Evolutionary conservation across 495 filamentous ascomycete species (phyloP), one percentile per base, ranked within the genome.

Genomic region (Aspergillus affinis): DNA sequence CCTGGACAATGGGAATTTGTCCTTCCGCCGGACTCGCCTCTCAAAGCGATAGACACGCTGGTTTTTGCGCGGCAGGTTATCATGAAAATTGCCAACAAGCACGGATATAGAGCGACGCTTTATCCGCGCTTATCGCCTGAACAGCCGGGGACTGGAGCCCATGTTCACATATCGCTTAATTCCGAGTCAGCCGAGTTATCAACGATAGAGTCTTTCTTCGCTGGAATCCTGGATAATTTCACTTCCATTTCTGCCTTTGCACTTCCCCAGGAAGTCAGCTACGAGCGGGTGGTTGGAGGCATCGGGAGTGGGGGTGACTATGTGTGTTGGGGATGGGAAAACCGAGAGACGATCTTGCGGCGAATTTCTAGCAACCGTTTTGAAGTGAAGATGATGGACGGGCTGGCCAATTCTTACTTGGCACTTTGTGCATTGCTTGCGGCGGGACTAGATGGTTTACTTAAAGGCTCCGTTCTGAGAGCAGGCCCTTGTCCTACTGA

Each of bases 311-410:
- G 88, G 3, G 89, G 89, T 0, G 80, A 83, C 6, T 91, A 86
- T 82, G 79, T 91, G 0, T 71, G 83, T 0, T 91, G 89, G 89
- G 89, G 90, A 13, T 87, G 84, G 36, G 82, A 91, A 68, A 91
- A 92, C 66, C 81, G 86, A 15, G 89, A 91, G 72, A 77, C 82
- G 10, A 80, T 89, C 10, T 73, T 92, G 46, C 74, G 89, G 29
- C 83, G 82, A 60, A 78, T 89, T 51, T 79, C 75, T 54, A 78
- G 71, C 20, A 78, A 79, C 26, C 85, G 90, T 65, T 92, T 88
- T 82, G 90, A 92, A 71, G 29, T 92, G 10, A 84, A 87, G 63
- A 78, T 77, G 61, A 63, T 90, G 29, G 89, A 92, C 71, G 89
- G 90, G 0, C 63, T 88, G 18, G 85, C 89, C 6, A 92, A 92